phyloP scores from a whole-genome alignment of 768 basidiomycete genomes.

The Tulasnella sp. region DNA sequence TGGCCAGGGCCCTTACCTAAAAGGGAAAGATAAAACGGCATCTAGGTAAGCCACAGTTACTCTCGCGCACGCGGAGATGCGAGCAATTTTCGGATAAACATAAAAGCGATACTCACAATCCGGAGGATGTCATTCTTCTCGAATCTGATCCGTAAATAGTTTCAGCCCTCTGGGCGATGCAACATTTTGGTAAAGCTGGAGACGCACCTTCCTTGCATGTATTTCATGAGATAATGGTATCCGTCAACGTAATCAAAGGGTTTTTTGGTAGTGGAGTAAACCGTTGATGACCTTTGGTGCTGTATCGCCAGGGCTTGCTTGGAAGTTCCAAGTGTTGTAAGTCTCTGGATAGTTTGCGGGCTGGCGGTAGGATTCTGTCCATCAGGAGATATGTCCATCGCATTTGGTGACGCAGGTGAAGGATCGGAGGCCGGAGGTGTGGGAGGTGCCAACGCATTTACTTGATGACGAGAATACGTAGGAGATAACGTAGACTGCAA shows the following conservation, averaged over 20 bases:
- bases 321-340: background rate
- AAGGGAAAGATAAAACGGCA: no score
- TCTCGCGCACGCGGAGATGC: no score
- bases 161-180: background rate
- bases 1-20: slow-evolving; percentile 82
- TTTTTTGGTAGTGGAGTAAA: slow-evolving; percentile 49
- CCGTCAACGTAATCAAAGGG: slow-evolving; percentile 95
- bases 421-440: slow-evolving; percentile 12
- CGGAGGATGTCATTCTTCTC: slow-evolving; percentile 93
- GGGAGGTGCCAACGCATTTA: slow-evolving; percentile 2
- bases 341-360: background rate
- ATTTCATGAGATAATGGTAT: slow-evolving; percentile 94
- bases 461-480: no score
- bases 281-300: slow-evolving; percentile 30
- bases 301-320: background rate
- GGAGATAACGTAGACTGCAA: no score
- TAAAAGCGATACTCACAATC: no score
- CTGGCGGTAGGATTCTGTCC: background rate
- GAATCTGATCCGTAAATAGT: slow-evolving; percentile 40
- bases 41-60: no score
- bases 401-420: background rate
- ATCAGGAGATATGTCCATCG: slow-evolving; percentile 4
- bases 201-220: slow-evolving; percentile 53
- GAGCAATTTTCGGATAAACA: no score
- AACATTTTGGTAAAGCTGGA: background rate